Base-by-base conservation (phyloP, 371 early-diverging fungal genomes). In the Mucor lusitanicus region DNA sequence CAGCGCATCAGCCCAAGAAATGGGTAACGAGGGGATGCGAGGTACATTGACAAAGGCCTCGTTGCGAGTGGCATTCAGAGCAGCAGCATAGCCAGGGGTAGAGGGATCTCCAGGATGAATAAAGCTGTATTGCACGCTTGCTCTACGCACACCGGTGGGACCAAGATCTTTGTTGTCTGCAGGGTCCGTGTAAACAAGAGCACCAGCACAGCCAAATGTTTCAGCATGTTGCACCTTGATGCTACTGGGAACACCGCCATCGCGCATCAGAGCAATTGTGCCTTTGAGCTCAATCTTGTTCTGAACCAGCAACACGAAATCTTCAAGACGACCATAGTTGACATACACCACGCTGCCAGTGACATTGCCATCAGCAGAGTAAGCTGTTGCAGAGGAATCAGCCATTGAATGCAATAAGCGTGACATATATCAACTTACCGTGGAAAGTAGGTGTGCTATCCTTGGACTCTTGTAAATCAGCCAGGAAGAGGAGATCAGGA, bases 171-270 rank as follows among this genome's bases (percentile, higher is more conserved):
- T 44, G 46, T 57, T 83, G 32, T 86, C 84, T 25, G 67, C 70
- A 15, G 89, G 89, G 63, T 89, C 89, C 9, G 83, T 85, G 70
- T 85, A 88, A 61, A 91, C 73, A 15, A 91, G 70, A 30, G 85
- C 84, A 32, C 87, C 91, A 6, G 74, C 70, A 27, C 86, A 85
- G 0, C 91, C 90, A 62, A 74, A 79, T 0, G 75, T 59, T 67
- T 88, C 84, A 6, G 91, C 91, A 40, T 82, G 85, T 23, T 83
- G 78, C 8, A 91, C 84, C 63, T 91, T 90, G 28, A 89, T 61
- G 50, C 87, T 84, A 44, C 89, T 79, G 64, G 87, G 87, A 4
- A 83, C 65, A 12, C 69, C 71, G 44, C 90, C 91, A 50, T 88
- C 87, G 37, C 89, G 84, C 39, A 90, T 76, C 35, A 91, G 74